phyloP scores from a whole-genome alignment of 2,329 filamentous ascomycete genomes.

The Neurospora sp. region DNA sequence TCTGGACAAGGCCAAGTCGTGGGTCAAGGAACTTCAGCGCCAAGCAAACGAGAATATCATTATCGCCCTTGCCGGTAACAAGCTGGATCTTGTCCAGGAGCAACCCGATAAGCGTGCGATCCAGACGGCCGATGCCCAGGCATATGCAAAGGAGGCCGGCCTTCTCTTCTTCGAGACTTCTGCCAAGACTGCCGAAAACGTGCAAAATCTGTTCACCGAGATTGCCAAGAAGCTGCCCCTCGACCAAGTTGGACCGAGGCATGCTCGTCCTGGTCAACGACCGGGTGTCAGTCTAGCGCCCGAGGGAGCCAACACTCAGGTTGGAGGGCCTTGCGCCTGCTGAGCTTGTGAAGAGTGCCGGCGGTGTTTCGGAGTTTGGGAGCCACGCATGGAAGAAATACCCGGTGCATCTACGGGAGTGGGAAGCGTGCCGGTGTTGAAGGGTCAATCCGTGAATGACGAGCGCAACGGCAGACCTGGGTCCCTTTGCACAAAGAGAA shows the following conservation, averaged over 20 bases:
- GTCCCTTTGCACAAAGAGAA: slow-evolving; percentile 1
- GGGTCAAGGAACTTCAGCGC: slow-evolving; percentile 97
- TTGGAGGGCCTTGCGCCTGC: slow-evolving; percentile 46
- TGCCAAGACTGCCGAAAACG: slow-evolving; percentile 94
- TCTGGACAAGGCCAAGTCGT: slow-evolving; percentile 96
- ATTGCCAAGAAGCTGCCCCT: slow-evolving; percentile 97
- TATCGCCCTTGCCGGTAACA: slow-evolving; percentile 95
- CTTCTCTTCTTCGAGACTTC: slow-evolving; percentile 98
- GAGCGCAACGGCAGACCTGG: slow-evolving; percentile 3
- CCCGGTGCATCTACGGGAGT: background rate
- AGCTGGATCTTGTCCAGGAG: slow-evolving; percentile 89
- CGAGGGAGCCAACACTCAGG: slow-evolving; percentile 49
- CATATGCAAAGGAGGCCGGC: slow-evolving; percentile 86
- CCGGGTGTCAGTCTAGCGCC: slow-evolving; percentile 47
- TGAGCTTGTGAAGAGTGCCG: slow-evolving; percentile 22
- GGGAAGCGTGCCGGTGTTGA: background rate
- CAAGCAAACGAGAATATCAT: slow-evolving; percentile 99
- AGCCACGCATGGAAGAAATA: background rate
- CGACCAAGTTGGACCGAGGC: slow-evolving; percentile 89
- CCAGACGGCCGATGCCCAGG: slow-evolving; percentile 78
- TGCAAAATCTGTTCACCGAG: slow-evolving; percentile 88
- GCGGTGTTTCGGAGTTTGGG: background rate
- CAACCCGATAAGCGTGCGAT: slow-evolving; percentile 95
- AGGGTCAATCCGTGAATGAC: background rate
- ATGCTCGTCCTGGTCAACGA: slow-evolving; percentile 58